Evolutionary conservation across 306 rosid genomes (phyloP).

Genomic region (Lithocarpus polystachyus): DNA sequence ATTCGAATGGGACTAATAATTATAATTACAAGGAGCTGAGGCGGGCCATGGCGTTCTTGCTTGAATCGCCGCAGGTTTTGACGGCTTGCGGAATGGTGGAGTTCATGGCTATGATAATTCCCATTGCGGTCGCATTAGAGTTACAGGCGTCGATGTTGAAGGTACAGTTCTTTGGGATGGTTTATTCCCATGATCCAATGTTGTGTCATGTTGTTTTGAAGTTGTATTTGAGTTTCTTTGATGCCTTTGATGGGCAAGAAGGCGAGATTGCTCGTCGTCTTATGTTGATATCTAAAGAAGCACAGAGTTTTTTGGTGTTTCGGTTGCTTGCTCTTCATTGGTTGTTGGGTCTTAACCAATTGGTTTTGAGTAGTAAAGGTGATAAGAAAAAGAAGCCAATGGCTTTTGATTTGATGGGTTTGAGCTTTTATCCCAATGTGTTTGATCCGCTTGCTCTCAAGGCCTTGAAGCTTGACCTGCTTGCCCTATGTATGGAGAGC

Average conservation of each 20-base stretch:
- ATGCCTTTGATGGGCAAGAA: constrained; percentile 84
- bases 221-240: constrained; percentile 63
- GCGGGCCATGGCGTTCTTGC: constrained; percentile 78
- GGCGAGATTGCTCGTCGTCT: constrained; percentile 59
- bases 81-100: constrained; percentile 89
- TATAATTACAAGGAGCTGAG: constrained; percentile 69
- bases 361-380: constrained; percentile 39
- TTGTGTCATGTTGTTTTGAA: constrained; percentile 76
- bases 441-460: constrained; percentile 91
- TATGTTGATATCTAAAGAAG: constrained; percentile 61
- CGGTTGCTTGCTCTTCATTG: constrained; percentile 84
- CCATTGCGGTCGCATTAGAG: constrained; percentile 72
- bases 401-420: constrained; percentile 34
- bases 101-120: constrained; percentile 65
- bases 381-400: constrained; percentile 27
- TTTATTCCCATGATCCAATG: constrained; percentile 77
- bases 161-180: constrained; percentile 90
- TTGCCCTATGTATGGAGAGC: constrained; percentile 33
- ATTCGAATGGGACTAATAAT: constrained; percentile 21
- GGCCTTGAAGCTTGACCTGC: constrained; percentile 89
- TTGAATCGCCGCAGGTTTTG: constrained; percentile 84
- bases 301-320: constrained; percentile 71
- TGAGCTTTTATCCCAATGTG: constrained; percentile 56
- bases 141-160: constrained; percentile 85
- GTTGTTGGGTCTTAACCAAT: constrained; percentile 73